Percentiles rank a stretch among this genome's conserved stretches.
Conservation (phyloP, 1,284 basidiomycete species). For the Pseudozyma thailandica region DNA sequence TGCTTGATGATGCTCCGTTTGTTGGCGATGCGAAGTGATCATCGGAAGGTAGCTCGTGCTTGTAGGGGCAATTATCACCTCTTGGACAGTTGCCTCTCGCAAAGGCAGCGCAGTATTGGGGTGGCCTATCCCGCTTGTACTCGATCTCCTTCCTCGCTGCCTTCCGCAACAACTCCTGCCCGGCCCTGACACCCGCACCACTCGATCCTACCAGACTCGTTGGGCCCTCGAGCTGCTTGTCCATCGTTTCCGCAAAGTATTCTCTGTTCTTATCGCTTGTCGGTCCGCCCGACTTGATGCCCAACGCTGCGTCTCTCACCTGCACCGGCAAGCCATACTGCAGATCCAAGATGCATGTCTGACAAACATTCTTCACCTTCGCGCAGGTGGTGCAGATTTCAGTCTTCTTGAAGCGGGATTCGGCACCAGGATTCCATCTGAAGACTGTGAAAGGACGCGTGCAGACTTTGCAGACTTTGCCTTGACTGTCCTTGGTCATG, state of each 20-base stretch:
- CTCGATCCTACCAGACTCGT: constrained; percentile 55
- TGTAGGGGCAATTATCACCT: constrained; percentile 90
- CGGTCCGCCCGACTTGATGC: constrained; percentile 85
- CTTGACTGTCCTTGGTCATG: constrained; percentile 93
- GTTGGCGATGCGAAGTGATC: neutral
- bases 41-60: constrained; percentile 82
- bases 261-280: constrained; percentile 93
- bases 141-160: constrained; percentile 92
- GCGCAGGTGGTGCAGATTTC: constrained; percentile 98
- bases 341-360: constrained; percentile 92
- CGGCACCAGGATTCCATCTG: constrained; percentile 94
- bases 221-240: constrained; percentile 76
- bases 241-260: constrained; percentile 79
- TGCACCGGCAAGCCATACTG: constrained; percentile 97
- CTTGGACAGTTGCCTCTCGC: constrained; percentile 93
- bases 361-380: constrained; percentile 98
- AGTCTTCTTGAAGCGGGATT: constrained; percentile 94
- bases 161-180: constrained; percentile 94
- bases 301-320: constrained; percentile 94
- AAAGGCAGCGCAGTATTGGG: constrained; percentile 91
- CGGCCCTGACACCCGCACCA: constrained; percentile 68
- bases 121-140: constrained; percentile 92
- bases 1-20: constrained; percentile 82
- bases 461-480: constrained; percentile 89
- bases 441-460: constrained; percentile 91